Conservation (phyloP, 495 filamentous ascomycete species). For the Daldinia decipiens region DNA sequence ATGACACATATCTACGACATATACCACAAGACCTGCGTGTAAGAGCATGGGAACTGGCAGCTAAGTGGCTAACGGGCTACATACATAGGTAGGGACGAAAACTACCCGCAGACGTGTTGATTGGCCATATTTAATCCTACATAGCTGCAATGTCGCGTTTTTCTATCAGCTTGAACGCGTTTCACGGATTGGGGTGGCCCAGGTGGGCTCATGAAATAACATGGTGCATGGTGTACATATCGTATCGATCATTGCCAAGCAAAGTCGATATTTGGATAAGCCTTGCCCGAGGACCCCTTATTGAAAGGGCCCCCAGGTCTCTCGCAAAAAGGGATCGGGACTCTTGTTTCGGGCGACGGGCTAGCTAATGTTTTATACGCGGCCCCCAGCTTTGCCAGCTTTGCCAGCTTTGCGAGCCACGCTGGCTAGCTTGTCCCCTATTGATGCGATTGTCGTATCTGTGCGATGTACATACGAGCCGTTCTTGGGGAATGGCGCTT, state of each 20-base stretch:
- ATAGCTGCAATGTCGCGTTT: slow-evolving; percentile 29
- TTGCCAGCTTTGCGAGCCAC: slow-evolving; percentile 3
- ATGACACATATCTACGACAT: slow-evolving; percentile 30
- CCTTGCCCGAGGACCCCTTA: slow-evolving; percentile 36
- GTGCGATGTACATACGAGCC: slow-evolving; percentile 18
- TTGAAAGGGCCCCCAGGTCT: slow-evolving; percentile 3
- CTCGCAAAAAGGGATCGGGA: neutral
- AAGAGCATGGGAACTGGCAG: slow-evolving; percentile 22
- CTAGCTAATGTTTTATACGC: neutral
- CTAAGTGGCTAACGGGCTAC: slow-evolving; percentile 12
- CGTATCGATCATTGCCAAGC: slow-evolving; percentile 22
- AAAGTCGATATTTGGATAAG: slow-evolving; percentile 34
- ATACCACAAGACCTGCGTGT: slow-evolving; percentile 19
- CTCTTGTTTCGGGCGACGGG: slow-evolving; percentile 5
- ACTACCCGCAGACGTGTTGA: slow-evolving; percentile 16
- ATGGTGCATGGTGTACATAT: no score
- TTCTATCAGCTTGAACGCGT: slow-evolving; percentile 22
- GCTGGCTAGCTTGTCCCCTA: neutral
- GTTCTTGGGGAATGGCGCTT: slow-evolving; percentile 7
- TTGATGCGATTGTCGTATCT: slow-evolving; percentile 6
- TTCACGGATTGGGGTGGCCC: slow-evolving; percentile 3
- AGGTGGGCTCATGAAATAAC: slow-evolving; percentile 7
- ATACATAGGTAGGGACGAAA: slow-evolving; percentile 33
- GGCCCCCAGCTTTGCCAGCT: slow-evolving; percentile 4
- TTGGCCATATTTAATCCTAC: slow-evolving; percentile 16